Base-by-base conservation (phyloP, 202 grass and related monocot genomes). In the Dendrocalamus latiflorus region DNA sequence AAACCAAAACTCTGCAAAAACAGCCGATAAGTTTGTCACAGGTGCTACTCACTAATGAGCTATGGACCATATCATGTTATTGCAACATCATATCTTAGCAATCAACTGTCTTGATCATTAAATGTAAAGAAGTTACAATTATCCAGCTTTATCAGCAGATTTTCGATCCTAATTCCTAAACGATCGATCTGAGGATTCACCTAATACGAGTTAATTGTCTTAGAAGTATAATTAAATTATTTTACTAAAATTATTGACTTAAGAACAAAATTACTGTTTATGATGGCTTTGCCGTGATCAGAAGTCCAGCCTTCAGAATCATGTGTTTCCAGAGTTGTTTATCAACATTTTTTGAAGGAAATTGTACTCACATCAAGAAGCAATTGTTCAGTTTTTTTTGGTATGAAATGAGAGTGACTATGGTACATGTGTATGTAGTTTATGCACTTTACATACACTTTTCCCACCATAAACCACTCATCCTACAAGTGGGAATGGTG, bases 241-340 rank as follows among this genome's bases (percentile, higher is more conserved):
- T 56, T 56, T 78, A 37, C 16, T 68, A 68, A 79, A n/a, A 33
- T 33, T 30, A 33, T 30, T 62, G 39, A 62, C 74, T 18, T 18
- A 63, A 62, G 22, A 76, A 33, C 21, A 44, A 63, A 62, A 24
- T 61, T 28, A 39, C 21, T 33, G 41, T 18, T 63, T 30, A 22
- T 56, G 54, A 1, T 60, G 25, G 24, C 20, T 21, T 24, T 57
- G 54, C 57, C 12, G 5, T 24, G 12, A 65, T 53, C 6, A 72
- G 1, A 5, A 74, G 26, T 49, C 47, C 25, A 61, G 12, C 13
- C 25, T 61, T 6, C 63, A 79, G 21, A 79, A 79, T 26, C 34
- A 80, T 43, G 77, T 30, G 14, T 69, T 80, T 57, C 49, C n/a
- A 56, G 66, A 56, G 33, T 68, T 80, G 20, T 60, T 61, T 28